A percentile compares a stretch with the other conserved stretches of the same genome.
phyloP scores from a whole-genome alignment of 495 filamentous ascomycete species.

The Gamarada debralockiae region DNA sequence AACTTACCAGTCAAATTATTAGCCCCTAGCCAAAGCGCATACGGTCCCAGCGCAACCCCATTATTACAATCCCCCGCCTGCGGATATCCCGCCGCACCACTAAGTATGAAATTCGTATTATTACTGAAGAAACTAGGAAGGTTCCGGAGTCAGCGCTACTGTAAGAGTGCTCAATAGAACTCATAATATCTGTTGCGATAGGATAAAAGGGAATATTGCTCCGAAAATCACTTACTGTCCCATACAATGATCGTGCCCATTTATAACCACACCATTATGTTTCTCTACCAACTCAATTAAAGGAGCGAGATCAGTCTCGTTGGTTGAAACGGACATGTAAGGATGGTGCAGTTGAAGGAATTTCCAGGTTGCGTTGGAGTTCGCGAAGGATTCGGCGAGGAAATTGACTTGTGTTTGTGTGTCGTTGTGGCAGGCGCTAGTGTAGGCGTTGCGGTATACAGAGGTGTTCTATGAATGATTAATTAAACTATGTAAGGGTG shows the following conservation, averaged over 20 bases:
- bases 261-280: conserved; percentile 5
- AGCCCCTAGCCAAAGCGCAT: conserved; percentile 1
- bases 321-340: neutral
- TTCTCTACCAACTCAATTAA: neutral
- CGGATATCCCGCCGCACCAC: conserved; percentile 8
- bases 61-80: conserved; percentile 9
- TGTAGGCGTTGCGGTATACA: conserved; percentile 1
- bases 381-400: conserved; percentile 1
- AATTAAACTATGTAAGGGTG: neutral
- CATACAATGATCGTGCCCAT: conserved; percentile 8
- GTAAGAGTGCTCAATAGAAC: too few relatives aligned
- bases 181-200: too few relatives aligned
- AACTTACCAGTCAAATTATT: conserved; percentile 4
- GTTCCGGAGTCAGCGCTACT: too few relatives aligned
- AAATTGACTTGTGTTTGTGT: conserved; percentile 2
- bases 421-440: neutral
- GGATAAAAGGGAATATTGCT: too few relatives aligned
- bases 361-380: conserved; percentile 7
- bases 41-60: conserved; percentile 1
- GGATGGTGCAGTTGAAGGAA: conserved; percentile 7
- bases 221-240: too few relatives aligned
- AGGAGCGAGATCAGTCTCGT: conserved; percentile 3
- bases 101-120: conserved; percentile 10
- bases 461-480: neutral
- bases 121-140: neutral